Base-by-base conservation (phyloP, 306 rosid genomes). In the Cucurbita argyrosperma region DNA sequence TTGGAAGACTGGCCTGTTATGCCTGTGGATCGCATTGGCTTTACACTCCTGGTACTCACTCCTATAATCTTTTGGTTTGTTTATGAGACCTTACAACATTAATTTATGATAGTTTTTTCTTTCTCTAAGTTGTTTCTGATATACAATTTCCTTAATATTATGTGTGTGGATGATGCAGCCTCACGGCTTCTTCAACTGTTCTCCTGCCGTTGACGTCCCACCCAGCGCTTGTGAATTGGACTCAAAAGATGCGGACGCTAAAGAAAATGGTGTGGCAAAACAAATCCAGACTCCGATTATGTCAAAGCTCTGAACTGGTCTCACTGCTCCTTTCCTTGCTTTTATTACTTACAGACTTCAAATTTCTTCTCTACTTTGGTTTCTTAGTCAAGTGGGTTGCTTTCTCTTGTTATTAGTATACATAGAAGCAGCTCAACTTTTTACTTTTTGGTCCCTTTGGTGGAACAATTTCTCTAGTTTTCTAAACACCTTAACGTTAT, bases 1-100 rank as follows among this genome's bases (percentile, higher is more conserved):
- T 75, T 90, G 67, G 97, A 91, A 82, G 96, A 91, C 75, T 92
- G 97, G 97, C 97, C 97, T 59, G 97, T 90, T 60, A 92, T 90
- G 96, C 96, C 95, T 3, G 97, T 85, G 79, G 97, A 91, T 83
- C 92, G 59, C 83, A 83, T 91, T 39, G 97, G 97, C 57, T 91
- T 91, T 74, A 80, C 72, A 82, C 96, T 91, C 19, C 71, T 83
- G 92, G 96, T 91, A 90, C 23, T 45, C 64, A 30, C 74, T 46
- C 3, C 21, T 62, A 18, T 8, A 66, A 37, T 13, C 15, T 14
- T 5, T 5, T 50, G 54, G 15, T 50, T 13, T 6, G 54, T 12
- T 49, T 8, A 43, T 3, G 11, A 43, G 11, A 43, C 47, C 10
- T 43, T 43, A 43, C 3, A 10, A 8, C 47, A 43, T 43, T 9